phyloP scores from a whole-genome alignment of 2,329 filamentous ascomycete species.

The Exserohilum rostratum region DNA sequence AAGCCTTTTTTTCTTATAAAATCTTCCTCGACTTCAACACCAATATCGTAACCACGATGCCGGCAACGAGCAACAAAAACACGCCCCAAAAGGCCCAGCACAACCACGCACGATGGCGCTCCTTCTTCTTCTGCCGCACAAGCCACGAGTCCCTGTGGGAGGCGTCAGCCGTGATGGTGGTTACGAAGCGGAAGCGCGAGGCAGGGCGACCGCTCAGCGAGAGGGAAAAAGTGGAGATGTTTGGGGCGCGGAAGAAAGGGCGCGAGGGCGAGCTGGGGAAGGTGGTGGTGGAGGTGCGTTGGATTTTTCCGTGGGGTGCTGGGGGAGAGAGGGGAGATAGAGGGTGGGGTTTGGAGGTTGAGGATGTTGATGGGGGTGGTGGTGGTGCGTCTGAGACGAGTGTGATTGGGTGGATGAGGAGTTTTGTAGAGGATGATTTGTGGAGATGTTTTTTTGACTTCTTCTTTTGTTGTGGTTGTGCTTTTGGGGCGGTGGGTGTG shows the following conservation, averaged over 20 bases:
- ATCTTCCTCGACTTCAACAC: slow-evolving; percentile 45
- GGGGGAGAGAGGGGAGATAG: background rate
- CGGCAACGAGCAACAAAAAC: slow-evolving; percentile 54
- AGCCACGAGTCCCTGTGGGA: slow-evolving; percentile 60
- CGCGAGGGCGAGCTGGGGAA: background rate
- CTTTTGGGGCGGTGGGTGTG: background rate
- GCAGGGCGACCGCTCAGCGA: slow-evolving; percentile 33
- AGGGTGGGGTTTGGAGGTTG: background rate
- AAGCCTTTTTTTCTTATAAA: too few species aligned
- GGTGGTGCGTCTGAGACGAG: background rate
- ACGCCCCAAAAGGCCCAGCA: slow-evolving; percentile 56
- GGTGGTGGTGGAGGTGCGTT: background rate
- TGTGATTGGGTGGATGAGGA: slow-evolving; percentile 9
- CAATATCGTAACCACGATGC: slow-evolving; percentile 54
- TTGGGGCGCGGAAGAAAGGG: slow-evolving; percentile 18
- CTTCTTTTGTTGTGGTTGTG: background rate
- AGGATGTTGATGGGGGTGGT: background rate
- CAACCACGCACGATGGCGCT: slow-evolving; percentile 54
- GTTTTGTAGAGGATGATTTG: slow-evolving; percentile 20
- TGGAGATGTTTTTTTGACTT: slow-evolving; percentile 3
- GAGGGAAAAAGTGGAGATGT: slow-evolving; percentile 32
- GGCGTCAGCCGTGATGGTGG: slow-evolving; percentile 37
- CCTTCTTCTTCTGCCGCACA: slow-evolving; percentile 56
- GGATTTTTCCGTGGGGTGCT: too few species aligned
- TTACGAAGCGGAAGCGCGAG: slow-evolving; percentile 41